phyloP scores from a whole-genome alignment of 2,329 filamentous ascomycete genomes.

The Fusarium tupiense region DNA sequence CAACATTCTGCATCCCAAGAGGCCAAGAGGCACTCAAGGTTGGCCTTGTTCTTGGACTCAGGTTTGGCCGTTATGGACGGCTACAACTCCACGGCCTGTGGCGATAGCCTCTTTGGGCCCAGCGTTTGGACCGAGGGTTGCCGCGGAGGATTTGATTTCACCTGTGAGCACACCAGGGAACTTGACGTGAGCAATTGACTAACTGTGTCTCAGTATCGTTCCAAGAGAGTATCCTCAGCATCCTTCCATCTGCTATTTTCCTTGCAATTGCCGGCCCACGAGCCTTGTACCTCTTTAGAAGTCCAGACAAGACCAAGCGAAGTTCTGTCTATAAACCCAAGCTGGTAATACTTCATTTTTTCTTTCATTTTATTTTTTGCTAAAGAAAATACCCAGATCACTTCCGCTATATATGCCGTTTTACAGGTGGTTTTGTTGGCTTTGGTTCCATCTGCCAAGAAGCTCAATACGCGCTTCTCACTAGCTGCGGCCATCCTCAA shows the following conservation, averaged over 20 bases:
- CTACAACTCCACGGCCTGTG: constrained; percentile 42
- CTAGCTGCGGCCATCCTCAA: constrained; percentile 44
- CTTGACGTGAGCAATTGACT: background rate
- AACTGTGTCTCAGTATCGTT: constrained; percentile 40
- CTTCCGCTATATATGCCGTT: constrained; percentile 34
- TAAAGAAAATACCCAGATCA: constrained; percentile 22
- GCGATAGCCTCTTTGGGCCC: constrained; percentile 45
- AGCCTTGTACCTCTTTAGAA: constrained; percentile 37
- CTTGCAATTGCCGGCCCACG: constrained; percentile 38
- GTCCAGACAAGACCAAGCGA: constrained; percentile 36
- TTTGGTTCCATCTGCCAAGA: constrained; percentile 39
- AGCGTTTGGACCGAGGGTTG: constrained; percentile 43
- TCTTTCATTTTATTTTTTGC: background rate
- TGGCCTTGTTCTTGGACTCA: background rate
- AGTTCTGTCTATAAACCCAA: constrained; percentile 28
- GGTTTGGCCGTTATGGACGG: constrained; percentile 16
- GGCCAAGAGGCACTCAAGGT: background rate
- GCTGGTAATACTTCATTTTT: constrained; percentile 23
- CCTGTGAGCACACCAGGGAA: constrained; percentile 27
- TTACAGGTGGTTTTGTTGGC: constrained; percentile 43
- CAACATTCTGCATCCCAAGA: background rate
- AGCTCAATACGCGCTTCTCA: constrained; percentile 42
- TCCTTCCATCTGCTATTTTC: constrained; percentile 40
- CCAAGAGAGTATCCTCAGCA: constrained; percentile 44
- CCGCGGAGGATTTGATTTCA: constrained; percentile 48